A percentile compares a stretch with the other conserved stretches of the same genome.
phyloP scores from a whole-genome alignment of 2,329 filamentous ascomycete species.

The Blastomyces silverae region DNA sequence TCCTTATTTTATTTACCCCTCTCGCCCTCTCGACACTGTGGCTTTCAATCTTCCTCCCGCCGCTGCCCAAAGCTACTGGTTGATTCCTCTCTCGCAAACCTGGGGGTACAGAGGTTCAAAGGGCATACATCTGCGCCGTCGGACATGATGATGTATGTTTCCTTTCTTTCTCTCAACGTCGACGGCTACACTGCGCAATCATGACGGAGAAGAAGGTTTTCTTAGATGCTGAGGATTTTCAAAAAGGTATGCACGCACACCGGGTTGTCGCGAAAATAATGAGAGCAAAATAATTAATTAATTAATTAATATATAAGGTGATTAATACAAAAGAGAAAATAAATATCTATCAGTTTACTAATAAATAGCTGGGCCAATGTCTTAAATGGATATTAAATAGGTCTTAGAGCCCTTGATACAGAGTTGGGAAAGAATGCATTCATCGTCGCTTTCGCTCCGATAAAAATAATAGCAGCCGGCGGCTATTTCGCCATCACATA shows the following conservation, averaged over 20 bases:
- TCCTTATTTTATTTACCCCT: not conserved
- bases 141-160: not conserved
- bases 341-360: not conserved
- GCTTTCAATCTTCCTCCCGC: too few species aligned
- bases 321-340: too few species aligned
- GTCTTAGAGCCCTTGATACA: conserved; percentile 29
- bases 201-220: conserved; percentile 11
- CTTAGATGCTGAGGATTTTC: conserved; percentile 8
- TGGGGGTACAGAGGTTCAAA: not conserved
- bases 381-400: conserved; percentile 17
- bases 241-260: conserved; percentile 2
- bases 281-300: too few species aligned
- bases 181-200: not conserved
- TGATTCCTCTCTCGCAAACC: not conserved
- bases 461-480: conserved; percentile 29
- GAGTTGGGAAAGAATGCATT: conserved; percentile 29
- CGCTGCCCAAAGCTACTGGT: not conserved
- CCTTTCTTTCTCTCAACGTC: not conserved
- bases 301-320: not conserved
- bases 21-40: not conserved
- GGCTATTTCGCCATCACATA: conserved; percentile 31
- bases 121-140: not conserved
- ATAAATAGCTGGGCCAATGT: not conserved
- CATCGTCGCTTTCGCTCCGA: conserved; percentile 31
- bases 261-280: not conserved